phyloP scores from a whole-genome alignment of 2,329 filamentous ascomycete species.

The Ophiosphaerella narmari region DNA sequence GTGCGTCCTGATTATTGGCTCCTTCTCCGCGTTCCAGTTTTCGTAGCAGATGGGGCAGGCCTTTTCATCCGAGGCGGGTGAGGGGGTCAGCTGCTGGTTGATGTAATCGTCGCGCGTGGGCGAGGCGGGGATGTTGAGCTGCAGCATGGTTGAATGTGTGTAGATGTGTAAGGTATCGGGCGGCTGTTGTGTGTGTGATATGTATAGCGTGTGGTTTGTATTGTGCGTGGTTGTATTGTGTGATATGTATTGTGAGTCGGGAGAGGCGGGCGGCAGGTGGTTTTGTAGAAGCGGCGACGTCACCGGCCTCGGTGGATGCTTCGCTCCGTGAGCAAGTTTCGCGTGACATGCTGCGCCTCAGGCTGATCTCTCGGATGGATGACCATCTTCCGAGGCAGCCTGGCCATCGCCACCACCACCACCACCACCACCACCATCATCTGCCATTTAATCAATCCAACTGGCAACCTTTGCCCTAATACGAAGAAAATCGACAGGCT shows the following conservation, averaged over 20 bases:
- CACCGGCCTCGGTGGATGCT: constrained; percentile 4
- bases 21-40: constrained; percentile 1
- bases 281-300: constrained; percentile 2
- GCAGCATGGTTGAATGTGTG: neutral
- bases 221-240: neutral
- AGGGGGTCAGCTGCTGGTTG: constrained; percentile 3
- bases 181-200: neutral
- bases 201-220: neutral
- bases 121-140: constrained; percentile 2
- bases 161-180: neutral
- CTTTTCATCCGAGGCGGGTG: neutral
- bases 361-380: too few species aligned
- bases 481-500: too few species aligned
- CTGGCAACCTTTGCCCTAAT: too few species aligned
- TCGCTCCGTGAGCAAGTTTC: constrained; percentile 4
- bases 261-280: neutral
- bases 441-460: too few species aligned
- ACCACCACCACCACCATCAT: too few species aligned
- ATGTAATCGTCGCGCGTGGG: constrained; percentile 5
- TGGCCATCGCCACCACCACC: too few species aligned
- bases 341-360: neutral
- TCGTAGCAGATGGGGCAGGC: constrained; percentile 8
- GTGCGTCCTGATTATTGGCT: constrained; percentile 4
- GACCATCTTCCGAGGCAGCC: too few species aligned
- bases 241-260: neutral